Evolutionary conservation across 352 stramenopile species (phyloP), one percentile per base, ranked within the genome.

Genomic region (Phytopythium delawarense): DNA sequence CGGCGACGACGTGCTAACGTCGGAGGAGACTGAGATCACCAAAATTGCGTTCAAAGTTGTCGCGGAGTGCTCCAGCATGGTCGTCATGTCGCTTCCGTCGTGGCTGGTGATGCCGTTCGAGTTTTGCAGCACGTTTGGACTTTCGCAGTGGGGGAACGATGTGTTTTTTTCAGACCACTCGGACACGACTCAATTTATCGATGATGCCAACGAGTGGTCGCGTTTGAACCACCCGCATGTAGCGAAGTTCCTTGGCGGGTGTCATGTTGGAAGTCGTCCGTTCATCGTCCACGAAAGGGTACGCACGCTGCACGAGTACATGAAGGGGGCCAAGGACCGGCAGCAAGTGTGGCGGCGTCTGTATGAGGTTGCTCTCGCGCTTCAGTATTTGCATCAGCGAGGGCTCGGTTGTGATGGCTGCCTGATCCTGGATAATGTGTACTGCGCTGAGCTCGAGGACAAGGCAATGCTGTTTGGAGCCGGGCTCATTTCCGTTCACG

Each of bases 181-280:
- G 15, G 49, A 28, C 25, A 28, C 25, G 25, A 28, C 25, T 28
- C 25, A 28, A 28, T 28, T 28, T 28, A 28, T 28, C 25, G 25
- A 28, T 28, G 25, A 28, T 28, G 25, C 25, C 0, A 15, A 21
- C 11, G 28, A 52, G 7, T 56, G 39, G 35, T 32, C 49, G 23
- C 21, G 16, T 9, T 23, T 74, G n/a, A 65, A 60, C 2, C 64
- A 69, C 51, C 67, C 67, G 6, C 62, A 74, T 21, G 51, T 71
- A 30, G 21, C 48, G 2, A 56, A 52, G 15, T 49, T 74, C 8
- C 69, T 64, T 18, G 67, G 67, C 20, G 63, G 59, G 6, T 72
- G 55, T 34, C 58, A 70, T 28, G 48, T 72, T 11, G 60, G 48
- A 1, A 21, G 7, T 18, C 49, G 30, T 6, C 48, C 30, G 12